phyloP scores from a whole-genome alignment of 2,329 filamentous ascomycete genomes.

The Aspergillus novoparasiticus region DNA sequence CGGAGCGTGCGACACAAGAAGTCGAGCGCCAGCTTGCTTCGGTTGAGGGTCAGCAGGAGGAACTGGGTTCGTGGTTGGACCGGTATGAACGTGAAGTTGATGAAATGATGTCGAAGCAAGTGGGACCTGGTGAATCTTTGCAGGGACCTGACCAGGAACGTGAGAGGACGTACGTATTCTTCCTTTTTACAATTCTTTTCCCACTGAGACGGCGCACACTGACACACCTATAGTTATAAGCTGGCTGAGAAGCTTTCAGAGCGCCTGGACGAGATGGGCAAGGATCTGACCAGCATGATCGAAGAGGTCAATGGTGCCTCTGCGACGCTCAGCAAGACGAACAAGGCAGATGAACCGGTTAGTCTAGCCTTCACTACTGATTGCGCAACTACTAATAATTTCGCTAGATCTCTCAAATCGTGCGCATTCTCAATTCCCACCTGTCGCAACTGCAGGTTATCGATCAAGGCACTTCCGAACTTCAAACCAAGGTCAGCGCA shows the following conservation, averaged over 20 bases:
- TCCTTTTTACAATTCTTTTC: not conserved
- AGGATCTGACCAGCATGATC: constrained; percentile 92
- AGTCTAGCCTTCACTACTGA: constrained; percentile 41
- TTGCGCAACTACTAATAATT: constrained; percentile 15
- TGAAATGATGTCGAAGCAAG: constrained; percentile 78
- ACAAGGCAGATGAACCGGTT: constrained; percentile 85
- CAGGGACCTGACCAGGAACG: constrained; percentile 92
- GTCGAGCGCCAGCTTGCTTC: constrained; percentile 88
- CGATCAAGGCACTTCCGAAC: constrained; percentile 76
- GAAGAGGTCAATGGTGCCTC: constrained; percentile 96
- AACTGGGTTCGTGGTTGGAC: constrained; percentile 84
- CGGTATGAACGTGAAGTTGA: constrained; percentile 92
- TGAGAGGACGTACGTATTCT: constrained; percentile 72
- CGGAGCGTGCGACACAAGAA: constrained; percentile 87
- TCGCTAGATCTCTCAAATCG: constrained; percentile 82
- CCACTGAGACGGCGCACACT: constrained; percentile 14
- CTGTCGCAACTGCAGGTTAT: constrained; percentile 91
- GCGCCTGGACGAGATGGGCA: constrained; percentile 88
- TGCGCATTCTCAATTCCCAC: constrained; percentile 91
- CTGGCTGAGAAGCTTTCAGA: constrained; percentile 90
- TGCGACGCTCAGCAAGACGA: constrained; percentile 83
- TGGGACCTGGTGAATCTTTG: constrained; percentile 73
- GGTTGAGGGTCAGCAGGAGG: constrained; percentile 91
- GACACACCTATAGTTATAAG: constrained; percentile 64
- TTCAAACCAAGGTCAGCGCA: constrained; percentile 79